These are phyloP conservation scores for Euphorbia schlechtendalii DNA, from an alignment of 441 rosid genomes.

Conservation along the genomic window DNA sequence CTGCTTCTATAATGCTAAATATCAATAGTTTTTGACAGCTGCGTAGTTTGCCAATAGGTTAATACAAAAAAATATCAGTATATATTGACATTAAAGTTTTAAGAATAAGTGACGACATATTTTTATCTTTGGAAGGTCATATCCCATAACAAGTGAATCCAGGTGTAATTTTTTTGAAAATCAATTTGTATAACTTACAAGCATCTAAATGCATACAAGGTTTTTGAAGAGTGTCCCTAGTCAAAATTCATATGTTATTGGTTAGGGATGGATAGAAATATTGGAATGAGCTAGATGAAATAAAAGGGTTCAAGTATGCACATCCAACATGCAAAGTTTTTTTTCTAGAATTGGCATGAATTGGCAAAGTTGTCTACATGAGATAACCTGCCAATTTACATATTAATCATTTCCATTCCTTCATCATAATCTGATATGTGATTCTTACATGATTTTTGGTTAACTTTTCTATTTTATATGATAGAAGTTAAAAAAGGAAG, in stretches of 20 bases:
- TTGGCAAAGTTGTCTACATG: neutral
- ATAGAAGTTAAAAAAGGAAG: neutral
- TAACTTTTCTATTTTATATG: neutral
- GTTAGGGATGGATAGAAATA: neutral
- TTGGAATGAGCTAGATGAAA: conserved; percentile 1
- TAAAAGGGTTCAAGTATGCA: conserved; percentile 2
- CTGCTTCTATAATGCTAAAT: neutral
- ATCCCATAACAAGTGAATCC: too few relatives aligned
- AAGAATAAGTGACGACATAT: too few relatives aligned
- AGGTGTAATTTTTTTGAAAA: too few relatives aligned
- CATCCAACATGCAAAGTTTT: neutral
- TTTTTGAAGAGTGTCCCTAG: neutral
- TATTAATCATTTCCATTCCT: neutral
- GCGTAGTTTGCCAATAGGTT: too few relatives aligned
- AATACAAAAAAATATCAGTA: too few relatives aligned
- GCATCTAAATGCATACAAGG: neutral
- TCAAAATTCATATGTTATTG: neutral
- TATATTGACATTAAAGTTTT: too few relatives aligned
- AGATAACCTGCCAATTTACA: neutral
- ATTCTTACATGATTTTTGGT: neutral
- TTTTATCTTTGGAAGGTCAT: too few relatives aligned
- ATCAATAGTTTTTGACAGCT: too few relatives aligned
- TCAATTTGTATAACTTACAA: neutral
- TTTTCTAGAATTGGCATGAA: neutral
- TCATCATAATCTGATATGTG: neutral